Base-by-base conservation (phyloP, 2,329 filamentous ascomycete genomes). In the Phaeosphaeriaceae sp. region DNA sequence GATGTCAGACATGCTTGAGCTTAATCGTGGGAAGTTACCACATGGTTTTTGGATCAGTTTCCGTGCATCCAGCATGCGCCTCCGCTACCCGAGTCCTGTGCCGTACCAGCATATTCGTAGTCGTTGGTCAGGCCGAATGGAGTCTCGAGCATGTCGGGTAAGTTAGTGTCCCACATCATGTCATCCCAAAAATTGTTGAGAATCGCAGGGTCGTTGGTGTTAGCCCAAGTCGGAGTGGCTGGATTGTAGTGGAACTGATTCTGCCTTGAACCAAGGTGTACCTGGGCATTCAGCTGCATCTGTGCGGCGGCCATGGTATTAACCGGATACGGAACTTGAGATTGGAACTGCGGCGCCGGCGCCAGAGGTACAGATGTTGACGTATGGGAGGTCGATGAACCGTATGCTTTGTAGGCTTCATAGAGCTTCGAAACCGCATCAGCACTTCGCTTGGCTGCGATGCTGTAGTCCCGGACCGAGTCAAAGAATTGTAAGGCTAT, bases 391-490 rank as follows among this genome's bases (percentile, higher is more conserved):
- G 55, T 44, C 5, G 56, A 54, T 5, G 60, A 50, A 20, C 56
- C 60, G 11, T 69, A 63, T 6, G 64, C 54, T 42, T 73, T 74
- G 61, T 67, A 71, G 2, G 75, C 76, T 45, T 74, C 67, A 53
- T 77, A 77, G 12, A 79, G 67, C 16, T 68, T 64, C 15, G 71
- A 63, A 17, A 79, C 72, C 2, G 75, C 74, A 40, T 77, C 74
- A 13, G 64, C 64, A 40, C 73, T 77, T 54, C 75, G 73, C 42
- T 74, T 75, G 2, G 77, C 77, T 6, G 76, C 74, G 13, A 77
- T 74, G 18, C 75, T 78, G 67, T 71, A 79, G 26, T 68, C 67
- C 36, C 71, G 70, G 67, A 74, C 76, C 4, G 71, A 67, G 28
- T 75, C 71, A 51, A 79, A 76, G 59, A 77, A 79, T 1, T 54